Evolutionary conservation across 768 basidiomycete species (phyloP), one percentile per base, ranked within the genome.

Genomic region (Lyophyllum semitale): DNA sequence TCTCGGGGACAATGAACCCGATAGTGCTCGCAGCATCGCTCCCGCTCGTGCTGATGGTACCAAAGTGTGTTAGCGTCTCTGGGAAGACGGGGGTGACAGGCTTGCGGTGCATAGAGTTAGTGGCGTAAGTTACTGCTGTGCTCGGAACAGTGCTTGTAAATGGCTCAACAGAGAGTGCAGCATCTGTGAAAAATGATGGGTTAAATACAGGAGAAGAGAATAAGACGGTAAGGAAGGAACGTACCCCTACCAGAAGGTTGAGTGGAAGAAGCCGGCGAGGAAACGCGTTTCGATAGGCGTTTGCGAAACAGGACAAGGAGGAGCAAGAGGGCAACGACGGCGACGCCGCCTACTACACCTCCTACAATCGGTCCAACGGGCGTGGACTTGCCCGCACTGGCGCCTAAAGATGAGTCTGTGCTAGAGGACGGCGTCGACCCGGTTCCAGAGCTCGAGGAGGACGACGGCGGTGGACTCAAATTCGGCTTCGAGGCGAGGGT

Each of bases 341-440:
- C 37, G 8, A 51, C 25, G 4, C 55, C 55, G 15, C 55, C 51
- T 17, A 54, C 48, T 12, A 57, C 53, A 18, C 55, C 55, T 4
- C 59, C 59, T 22, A 42, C 44, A 15, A 60, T 57, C 3, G 56
- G 53, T 12, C 53, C 59, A 5, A 51, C 50, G 8, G 48, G 53
- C 37, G 37, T 38, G 33, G 47, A 22, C 23, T 50, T 53, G 44
- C 45, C 49, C 13, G 46, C 44, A 2, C 25, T 4, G 6, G 12
- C 32, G 8, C 8, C 22, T 25, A 3, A 2, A 6, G 17, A 7
- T 11, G 30, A 35, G 18, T 22, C 18, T 15, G 18, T 29, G 23
- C 13, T 17, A 12, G 45, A 4, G 13, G 45, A 8, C 26, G 22
- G 13, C 18, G 27, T 33, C n/a, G n/a, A n/a, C n/a, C n/a, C n/a